Evolutionary conservation across 805 yeast genomes (phyloP).

Genomic region (Pichia deserticola): DNA sequence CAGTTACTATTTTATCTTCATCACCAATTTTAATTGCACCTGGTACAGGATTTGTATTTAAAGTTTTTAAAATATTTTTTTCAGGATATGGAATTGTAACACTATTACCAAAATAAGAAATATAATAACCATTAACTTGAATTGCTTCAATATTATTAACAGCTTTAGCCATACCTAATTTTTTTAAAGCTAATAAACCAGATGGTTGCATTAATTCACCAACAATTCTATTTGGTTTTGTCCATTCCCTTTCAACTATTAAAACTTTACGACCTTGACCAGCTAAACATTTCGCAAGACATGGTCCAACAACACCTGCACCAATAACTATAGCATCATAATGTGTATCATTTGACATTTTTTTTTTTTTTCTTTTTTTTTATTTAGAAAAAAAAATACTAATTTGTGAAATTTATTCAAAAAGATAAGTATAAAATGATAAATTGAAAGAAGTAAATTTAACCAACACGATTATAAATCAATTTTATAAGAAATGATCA

Average conservation of each 20-base stretch:
- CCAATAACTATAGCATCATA: constrained; percentile 89
- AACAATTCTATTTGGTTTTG: constrained; percentile 89
- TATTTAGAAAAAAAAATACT: too few species aligned
- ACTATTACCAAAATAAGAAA: constrained; percentile 53
- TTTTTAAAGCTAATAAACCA: constrained; percentile 78
- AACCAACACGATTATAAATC: too few species aligned
- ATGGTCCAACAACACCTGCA: constrained; percentile 98
- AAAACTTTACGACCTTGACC: constrained; percentile 81
- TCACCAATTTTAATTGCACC: constrained; percentile 51
- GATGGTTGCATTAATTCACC: constrained; percentile 97
- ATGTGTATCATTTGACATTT: constrained; percentile 7
- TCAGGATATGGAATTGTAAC: constrained; percentile 67
- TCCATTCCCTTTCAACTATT: constrained; percentile 81
- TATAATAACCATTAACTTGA: constrained; percentile 72
- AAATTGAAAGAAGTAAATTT: too few species aligned
- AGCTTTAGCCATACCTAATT: constrained; percentile 76
- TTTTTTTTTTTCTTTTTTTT: not conserved
- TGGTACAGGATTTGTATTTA: constrained; percentile 40
- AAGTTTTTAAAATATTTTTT: constrained; percentile 41
- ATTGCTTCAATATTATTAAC: constrained; percentile 71
- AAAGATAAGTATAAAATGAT: too few species aligned
- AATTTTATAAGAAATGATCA: too few species aligned
- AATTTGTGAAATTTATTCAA: too few species aligned
- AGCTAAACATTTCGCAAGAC: constrained; percentile 83
- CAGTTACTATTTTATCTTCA: constrained; percentile 41